Evolutionary conservation across 345 rosid species (phyloP), one percentile per base, ranked within the genome.

Genomic region (Eucalyptus tenuipes): DNA sequence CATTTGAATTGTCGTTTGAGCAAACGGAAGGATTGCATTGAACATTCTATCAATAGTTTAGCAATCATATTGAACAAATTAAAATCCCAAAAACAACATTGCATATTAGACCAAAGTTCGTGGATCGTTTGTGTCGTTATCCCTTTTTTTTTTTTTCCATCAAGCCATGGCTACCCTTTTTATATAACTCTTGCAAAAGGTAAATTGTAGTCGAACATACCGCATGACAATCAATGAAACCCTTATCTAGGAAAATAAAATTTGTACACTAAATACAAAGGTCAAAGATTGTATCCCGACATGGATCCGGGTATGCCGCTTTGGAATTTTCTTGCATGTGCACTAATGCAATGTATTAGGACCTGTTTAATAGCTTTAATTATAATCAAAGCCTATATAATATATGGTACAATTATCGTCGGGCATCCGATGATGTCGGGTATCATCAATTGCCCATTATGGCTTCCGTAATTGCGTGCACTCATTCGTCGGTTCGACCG

Each of bases 101-200:
- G 3, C 7, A 18, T 11, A 64, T 31, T 31, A 31, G 3, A 17
- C 12, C 3, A 15, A 66, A 31, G 6, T 66, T 31, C 6, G 0
- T 33, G 1, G 5, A 31, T 5, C 2, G 0, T 31, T 31, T 16
- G 20, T 64, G 22, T 31, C 2, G 3, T 31, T 16, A 31, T 31
- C 22, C 2, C 24, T n/a, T n/a, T n/a, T n/a, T 66, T 7, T 15
- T 66, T 8, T 31, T 4, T 45, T 45, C 10, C 57, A 31, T 66
- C 40, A 66, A 66, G 40, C 37, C 79, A n/a, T 15, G 42, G 40
- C 40, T 66, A 66, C 42, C 10, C 20, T 31, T 37, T 68, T 33
- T 37, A 18, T 71, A 10, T 3, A 37, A 37, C 27, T 37, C 45
- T 71, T 37, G 45, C 44, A 10, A 71, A 16, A 17, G 24, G 44